phyloP scores from a whole-genome alignment of 2,329 filamentous ascomycete genomes.

The Rhinocladiella similis region DNA sequence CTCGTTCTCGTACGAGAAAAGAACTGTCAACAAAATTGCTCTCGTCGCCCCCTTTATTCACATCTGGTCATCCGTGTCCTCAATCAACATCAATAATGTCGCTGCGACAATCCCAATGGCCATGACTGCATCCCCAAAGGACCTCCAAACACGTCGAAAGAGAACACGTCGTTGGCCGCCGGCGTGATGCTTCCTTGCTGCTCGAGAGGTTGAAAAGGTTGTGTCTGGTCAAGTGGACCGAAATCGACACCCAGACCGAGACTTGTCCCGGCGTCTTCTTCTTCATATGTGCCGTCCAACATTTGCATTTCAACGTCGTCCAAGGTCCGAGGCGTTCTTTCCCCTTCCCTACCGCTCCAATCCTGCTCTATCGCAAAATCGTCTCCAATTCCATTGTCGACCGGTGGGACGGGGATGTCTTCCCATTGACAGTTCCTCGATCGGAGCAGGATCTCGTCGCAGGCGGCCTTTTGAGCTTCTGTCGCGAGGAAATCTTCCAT shows the following conservation, averaged over 20 bases:
- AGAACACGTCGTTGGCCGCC: neutral
- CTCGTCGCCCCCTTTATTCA: no score
- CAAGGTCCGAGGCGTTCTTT: conserved; percentile 14
- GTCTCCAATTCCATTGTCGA: neutral
- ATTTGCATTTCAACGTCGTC: conserved; percentile 14
- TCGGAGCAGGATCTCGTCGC: conserved; percentile 16
- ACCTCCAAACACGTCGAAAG: neutral
- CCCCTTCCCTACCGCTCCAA: conserved; percentile 5
- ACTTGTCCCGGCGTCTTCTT: no score
- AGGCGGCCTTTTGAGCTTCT: conserved; percentile 13
- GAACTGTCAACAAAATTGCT: no score
- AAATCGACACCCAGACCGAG: no score
- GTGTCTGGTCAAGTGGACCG: no score
- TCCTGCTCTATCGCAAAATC: neutral
- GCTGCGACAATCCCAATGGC: neutral
- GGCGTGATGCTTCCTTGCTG: neutral
- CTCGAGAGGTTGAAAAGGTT: neutral
- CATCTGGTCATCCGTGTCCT: no score
- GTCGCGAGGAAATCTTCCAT: conserved; percentile 27
- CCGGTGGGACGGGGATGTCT: conserved; percentile 5
- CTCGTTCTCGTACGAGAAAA: no score
- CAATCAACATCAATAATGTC: no score
- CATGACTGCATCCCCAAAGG: neutral
- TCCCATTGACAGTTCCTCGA: conserved; percentile 15
- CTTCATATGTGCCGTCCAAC: neutral